Percentiles rank a stretch among this genome's conserved stretches.
Conservation (phyloP, 2,329 filamentous ascomycete genomes). For the Fusarium pseudonygamai region DNA sequence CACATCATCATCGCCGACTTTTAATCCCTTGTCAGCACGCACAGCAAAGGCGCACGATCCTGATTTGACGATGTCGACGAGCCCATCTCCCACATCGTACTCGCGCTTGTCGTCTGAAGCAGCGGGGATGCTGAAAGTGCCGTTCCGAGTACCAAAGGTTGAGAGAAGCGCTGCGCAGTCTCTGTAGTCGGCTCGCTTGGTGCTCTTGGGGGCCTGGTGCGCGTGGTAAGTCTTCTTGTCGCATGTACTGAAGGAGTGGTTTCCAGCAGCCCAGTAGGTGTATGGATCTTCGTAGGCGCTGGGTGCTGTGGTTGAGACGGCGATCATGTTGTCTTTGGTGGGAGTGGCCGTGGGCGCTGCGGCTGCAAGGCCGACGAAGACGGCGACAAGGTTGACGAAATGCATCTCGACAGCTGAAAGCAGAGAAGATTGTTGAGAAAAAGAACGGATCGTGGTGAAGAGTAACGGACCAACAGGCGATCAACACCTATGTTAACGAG, state of each 20-base stretch:
- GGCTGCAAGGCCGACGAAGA: constrained; percentile 21
- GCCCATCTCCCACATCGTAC: constrained; percentile 17
- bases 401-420: constrained; percentile 21
- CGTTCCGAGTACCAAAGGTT: constrained; percentile 43
- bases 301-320: constrained; percentile 26
- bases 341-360: constrained; percentile 27
- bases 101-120: constrained; percentile 15
- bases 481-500: constrained; percentile 34
- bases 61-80: constrained; percentile 39
- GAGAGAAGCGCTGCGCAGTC: constrained; percentile 47
- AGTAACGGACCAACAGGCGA: constrained; percentile 21
- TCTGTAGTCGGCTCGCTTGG: constrained; percentile 43
- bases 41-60: constrained; percentile 43
- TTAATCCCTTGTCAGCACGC: constrained; percentile 29
- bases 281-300: constrained; percentile 13
- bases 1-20: constrained; percentile 28
- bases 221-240: constrained; percentile 39
- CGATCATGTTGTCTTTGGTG: constrained; percentile 20
- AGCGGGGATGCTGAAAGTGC: constrained; percentile 43
- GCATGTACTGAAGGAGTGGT: constrained; percentile 40
- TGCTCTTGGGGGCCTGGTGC: constrained; percentile 20
- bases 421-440: background rate
- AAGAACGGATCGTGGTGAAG: constrained; percentile 12
- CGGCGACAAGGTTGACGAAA: constrained; percentile 6
- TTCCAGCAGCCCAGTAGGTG: constrained; percentile 41